Evolutionary conservation across 1,284 basidiomycete species (phyloP), one percentile per base, ranked within the genome.

Genomic region (Cryptococcus deneoformans): DNA sequence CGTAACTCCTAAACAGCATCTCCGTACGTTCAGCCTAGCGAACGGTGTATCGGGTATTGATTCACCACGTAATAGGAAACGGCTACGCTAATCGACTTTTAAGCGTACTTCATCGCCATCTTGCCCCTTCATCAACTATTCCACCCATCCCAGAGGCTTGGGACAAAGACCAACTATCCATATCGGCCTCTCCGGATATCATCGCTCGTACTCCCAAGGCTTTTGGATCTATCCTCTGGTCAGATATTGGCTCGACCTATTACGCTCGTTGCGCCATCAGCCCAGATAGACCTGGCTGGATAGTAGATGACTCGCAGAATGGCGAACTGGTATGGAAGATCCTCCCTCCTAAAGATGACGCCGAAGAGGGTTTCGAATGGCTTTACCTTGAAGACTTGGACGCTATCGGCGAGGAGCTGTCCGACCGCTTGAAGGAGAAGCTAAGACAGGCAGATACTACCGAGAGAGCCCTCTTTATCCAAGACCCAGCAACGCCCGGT

Each of bases 21-120:
- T 62, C 24, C 57, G 69, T 70, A 46, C 54, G 66, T 55, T 10
- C 12, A 24, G n/a, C 37, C 20, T 20, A 20, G 6, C 6, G 46
- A 29, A 10, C 24, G 45, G 14, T 10, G 39, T 40, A 20, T 37
- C 45, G 16, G 2, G n/a, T 40, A 45, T 46, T 4, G 20, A 12
- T 16, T 48, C 40, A 39, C 35, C 37, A 8, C 16, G 38, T 16
- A 20, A 24, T 47, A 71, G 70, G 64, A 1, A 59, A 66, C n/a
- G 69, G 70, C 4, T 72, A 68, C 53, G 70, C 70, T 1, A 67
- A 65, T 24, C 68, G 67, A 50, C 48, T 74, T 74, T 57, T 73
- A n/a, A 58, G 58, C 6, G 57, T 71, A 14, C 57, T 75, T 29
- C 72, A 75, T 49, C 68, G 49, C 29, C 37, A 47, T 16, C 54